Evolutionary conservation across 2,329 filamentous ascomycete species (phyloP).

Genomic region (Colletotrichum kahawae): DNA sequence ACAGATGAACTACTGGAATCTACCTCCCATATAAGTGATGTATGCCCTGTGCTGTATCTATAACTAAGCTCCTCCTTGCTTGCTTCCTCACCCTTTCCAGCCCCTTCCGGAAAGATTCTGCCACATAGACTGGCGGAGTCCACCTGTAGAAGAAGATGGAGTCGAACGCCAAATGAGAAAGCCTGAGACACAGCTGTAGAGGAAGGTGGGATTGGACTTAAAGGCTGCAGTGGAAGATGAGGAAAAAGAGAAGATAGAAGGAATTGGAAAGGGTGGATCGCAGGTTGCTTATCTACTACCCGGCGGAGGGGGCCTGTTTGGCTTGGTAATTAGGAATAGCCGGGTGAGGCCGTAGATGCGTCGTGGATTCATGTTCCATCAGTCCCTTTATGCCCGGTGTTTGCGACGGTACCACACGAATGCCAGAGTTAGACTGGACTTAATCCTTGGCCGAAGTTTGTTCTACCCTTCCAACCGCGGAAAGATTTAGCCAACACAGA

Average conservation of each 20-base stretch:
- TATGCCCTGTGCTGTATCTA: background rate
- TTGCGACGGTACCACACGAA: background rate
- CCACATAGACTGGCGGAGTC: background rate
- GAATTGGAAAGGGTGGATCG: accelerated
- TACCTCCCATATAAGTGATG: background rate
- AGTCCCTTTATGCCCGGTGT: background rate
- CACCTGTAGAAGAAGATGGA: background rate
- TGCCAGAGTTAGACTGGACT: background rate
- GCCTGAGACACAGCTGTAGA: background rate
- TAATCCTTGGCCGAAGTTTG: background rate
- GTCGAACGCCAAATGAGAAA: background rate
- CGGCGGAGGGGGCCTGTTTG: too few relatives aligned
- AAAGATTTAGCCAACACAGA: background rate
- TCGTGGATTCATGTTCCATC: background rate
- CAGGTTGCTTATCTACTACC: background rate
- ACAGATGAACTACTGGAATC: background rate
- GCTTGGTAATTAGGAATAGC: too few relatives aligned
- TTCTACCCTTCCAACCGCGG: background rate
- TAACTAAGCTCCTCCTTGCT: background rate
- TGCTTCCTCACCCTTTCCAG: too few relatives aligned
- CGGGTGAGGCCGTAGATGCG: too few relatives aligned
- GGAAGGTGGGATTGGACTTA: background rate
- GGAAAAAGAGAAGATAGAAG: background rate
- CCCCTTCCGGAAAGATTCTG: background rate
- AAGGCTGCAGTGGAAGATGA: background rate